Evolutionary conservation across 306 rosid genomes (phyloP), one percentile per base, ranked within the genome.

Genomic region (Malus orientalis): DNA sequence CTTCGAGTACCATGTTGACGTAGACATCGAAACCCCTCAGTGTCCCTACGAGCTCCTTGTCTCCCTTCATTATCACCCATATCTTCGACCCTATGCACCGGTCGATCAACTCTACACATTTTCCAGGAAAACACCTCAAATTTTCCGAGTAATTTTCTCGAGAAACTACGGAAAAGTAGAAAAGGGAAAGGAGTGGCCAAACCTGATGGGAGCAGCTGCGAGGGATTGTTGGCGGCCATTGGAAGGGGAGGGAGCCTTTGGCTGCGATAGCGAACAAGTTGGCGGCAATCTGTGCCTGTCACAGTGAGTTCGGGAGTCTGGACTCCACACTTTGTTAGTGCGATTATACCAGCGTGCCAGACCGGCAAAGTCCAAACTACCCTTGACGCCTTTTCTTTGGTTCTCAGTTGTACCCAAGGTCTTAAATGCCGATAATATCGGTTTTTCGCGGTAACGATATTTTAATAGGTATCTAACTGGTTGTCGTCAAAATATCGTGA

Each of bases 1-100:
- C 98, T 88, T 92, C 97, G 66, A 94, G 98, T 73, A 94, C 98
- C 98, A 94, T 92, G 84, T 94, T 94, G 78, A 94, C 97, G 72
- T 94, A 92, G 38, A 94, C 97, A 87, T 94, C 98, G 80, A 94
- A 94, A 11, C 98, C 98, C 73, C 85, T 88, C 32, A 92, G 96
- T 75, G 95, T 94, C 23, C 98, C 98, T 32, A 94, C 98, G 22
- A 94, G 97, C 86, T 94, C 98, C 87, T 94, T 94, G 89, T 94
- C 98, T 11, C 97, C 97, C 81, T 94, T 94, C 98, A 94, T 94
- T 76, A 94, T 92, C 75, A 94, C 98, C 98, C 98, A 94, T 58
- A 94, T 92, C 81, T 94, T 94, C 2, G 98, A 94, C 69, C 98
- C 98, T 19, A 94, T 94, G 83, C 98, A 94, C 27, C 98, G 88